These are phyloP conservation scores for Pseudozyma flocculosa DNA, from an alignment of 1,284 basidiomycete genomes.

Conservation along the genomic window DNA sequence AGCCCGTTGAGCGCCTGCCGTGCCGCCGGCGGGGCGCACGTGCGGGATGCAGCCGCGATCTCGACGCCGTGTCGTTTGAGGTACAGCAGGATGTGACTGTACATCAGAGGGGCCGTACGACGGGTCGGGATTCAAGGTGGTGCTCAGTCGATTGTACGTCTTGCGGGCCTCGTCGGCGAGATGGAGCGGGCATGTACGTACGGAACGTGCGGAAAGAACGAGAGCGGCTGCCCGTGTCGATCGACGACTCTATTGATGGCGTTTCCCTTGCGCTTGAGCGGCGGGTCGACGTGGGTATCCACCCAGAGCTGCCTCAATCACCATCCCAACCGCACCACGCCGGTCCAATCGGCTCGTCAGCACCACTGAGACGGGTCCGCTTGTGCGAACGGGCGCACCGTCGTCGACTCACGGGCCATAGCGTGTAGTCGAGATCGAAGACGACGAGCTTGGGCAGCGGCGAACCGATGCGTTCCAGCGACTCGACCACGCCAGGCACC, in stretches of 20 bases:
- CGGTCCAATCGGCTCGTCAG: too few relatives aligned
- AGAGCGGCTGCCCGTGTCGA: slow-evolving; percentile 25
- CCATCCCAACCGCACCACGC: too few relatives aligned
- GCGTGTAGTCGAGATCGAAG: slow-evolving; percentile 54
- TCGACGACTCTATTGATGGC: slow-evolving; percentile 48
- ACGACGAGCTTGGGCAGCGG: slow-evolving; percentile 43
- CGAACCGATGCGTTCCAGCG: slow-evolving; percentile 8
- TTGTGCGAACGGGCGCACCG: too few relatives aligned
- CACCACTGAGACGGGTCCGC: too few relatives aligned
- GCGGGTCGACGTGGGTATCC: slow-evolving; percentile 50
- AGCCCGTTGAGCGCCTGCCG: slow-evolving; percentile 48
- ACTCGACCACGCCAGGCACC: slow-evolving; percentile 1
- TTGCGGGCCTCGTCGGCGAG: too few relatives aligned
- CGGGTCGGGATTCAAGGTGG: too few relatives aligned
- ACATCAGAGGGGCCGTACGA: not conserved
- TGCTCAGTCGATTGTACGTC: too few relatives aligned
- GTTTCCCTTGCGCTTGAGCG: slow-evolving; percentile 27
- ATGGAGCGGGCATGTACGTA: slow-evolving; percentile 3
- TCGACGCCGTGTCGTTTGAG: slow-evolving; percentile 21
- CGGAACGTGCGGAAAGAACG: slow-evolving; percentile 51
- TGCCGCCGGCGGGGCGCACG: slow-evolving; percentile 44
- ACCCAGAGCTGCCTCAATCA: slow-evolving; percentile 44
- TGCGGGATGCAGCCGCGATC: slow-evolving; percentile 47
- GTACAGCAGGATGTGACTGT: slow-evolving; percentile 37
- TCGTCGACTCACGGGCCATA: slow-evolving; percentile 50